These are phyloP conservation scores for Psophocarpus tetragonolobus DNA, from an alignment of 306 rosid genomes.

Conservation along the genomic window DNA sequence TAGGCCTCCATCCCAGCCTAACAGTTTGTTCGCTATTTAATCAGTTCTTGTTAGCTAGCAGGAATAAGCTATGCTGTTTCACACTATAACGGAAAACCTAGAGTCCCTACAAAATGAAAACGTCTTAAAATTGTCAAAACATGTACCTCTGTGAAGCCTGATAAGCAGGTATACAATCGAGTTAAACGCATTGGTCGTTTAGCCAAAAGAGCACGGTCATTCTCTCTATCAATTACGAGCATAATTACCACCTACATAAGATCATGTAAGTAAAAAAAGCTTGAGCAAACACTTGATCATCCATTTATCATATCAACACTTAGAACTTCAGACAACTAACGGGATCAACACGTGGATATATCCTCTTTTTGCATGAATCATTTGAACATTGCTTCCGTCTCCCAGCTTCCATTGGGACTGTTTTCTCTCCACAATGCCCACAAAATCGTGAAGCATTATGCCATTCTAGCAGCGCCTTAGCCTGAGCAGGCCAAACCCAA, in stretches of 20 bases:
- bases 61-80: conserved; percentile 2
- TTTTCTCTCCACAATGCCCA: conserved; percentile 85
- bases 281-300: conserved; percentile 25
- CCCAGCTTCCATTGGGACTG: conserved; percentile 77
- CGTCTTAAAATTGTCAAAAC: conserved; percentile 33
- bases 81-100: neutral
- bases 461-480: conserved; percentile 90
- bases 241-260: conserved; percentile 80
- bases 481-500: conserved; percentile 56
- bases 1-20: no score
- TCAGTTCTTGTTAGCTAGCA: neutral
- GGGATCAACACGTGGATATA: conserved; percentile 94
- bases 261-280: conserved; percentile 16
- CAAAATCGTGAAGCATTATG: conserved; percentile 69
- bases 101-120: conserved; percentile 20
- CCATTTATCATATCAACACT: conserved; percentile 21
- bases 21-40: neutral
- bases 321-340: conserved; percentile 43
- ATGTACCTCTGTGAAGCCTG: conserved; percentile 86
- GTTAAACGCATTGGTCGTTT: conserved; percentile 60
- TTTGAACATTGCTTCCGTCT: conserved; percentile 79
- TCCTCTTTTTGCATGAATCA: conserved; percentile 68
- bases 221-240: conserved; percentile 86
- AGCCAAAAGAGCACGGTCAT: conserved; percentile 70
- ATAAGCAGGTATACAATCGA: conserved; percentile 82